Base-by-base conservation (phyloP, 257 asterid genomes). In the Solanum medicagineum region DNA sequence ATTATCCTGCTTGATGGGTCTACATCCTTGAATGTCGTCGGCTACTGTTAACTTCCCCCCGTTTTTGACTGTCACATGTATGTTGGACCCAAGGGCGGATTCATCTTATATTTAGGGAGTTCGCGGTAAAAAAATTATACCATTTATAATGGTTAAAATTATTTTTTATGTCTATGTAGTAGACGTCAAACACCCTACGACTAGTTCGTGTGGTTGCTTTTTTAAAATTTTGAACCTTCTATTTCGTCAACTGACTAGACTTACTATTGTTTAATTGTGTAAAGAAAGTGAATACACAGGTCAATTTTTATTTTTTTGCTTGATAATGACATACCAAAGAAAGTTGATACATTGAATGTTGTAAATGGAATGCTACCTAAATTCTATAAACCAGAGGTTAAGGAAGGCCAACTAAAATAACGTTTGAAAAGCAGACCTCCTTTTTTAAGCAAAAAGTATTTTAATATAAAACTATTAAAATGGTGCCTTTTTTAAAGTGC, bases 331-430 rank as follows among this genome's bases (percentile, higher is more conserved):
- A 83, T 65, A 65, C 11, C 22, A 56, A 24, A 80, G 32, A 68
- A 20, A 73, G 20, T 44, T 54, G 29, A 80, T 88, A 29, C 89
- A 87, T 60, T 81, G 88, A 87, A 87, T 85, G 85, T 90, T 81
- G 84, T 29, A 83, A 81, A 65, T 87, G 88, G 84, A 80, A 63
- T 17, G 47, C 5, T 55, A 2, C 84, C 77, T 49, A 24, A 22
- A 65, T 24, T 56, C n/a, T 19, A 66, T 44, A 24, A 45, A 24
- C 45, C 82, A 51, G 3, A 51, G 45, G 82, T 57, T 24, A 6
- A 10, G 16, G 47, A 11, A 77, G 44, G 29, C 65, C 17, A 6
- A 77, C 65, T 53, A 26, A 53, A 77, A 68, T 16, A 16, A 32
- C 40, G 20, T 65, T 65, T 65, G 73, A 65, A 65, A 65, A 65